A percentile compares a stretch with the other conserved stretches of the same genome.
These are phyloP conservation scores for Groenewaldozyma sp. DNA, from an alignment of 1,139 yeast species.

Conservation along the genomic window DNA sequence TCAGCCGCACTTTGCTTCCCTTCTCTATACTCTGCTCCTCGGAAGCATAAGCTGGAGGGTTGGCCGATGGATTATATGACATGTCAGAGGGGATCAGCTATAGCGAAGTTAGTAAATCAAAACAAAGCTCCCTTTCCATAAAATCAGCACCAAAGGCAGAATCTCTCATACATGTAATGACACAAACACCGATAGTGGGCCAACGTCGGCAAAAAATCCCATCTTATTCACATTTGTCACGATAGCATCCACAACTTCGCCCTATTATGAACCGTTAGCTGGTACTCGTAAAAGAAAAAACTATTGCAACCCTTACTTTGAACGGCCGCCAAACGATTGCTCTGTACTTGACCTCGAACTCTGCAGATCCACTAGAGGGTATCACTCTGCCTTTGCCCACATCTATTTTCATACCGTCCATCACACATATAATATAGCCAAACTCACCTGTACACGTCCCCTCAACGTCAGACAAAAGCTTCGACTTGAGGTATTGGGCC, in stretches of 20 bases:
- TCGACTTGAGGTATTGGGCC: conserved; percentile 86
- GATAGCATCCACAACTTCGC: conserved; percentile 95
- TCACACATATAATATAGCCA: conserved; percentile 92
- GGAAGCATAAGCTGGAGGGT: conserved; percentile 96
- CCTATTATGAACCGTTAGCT: conserved; percentile 31
- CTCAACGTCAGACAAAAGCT: conserved; percentile 88
- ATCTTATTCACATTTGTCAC: conserved; percentile 90
- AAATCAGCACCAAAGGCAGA: conserved; percentile 6
- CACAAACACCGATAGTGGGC: conserved; percentile 90
- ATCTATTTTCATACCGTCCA: conserved; percentile 90
- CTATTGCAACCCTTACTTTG: conserved; percentile 39
- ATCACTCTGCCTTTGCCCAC: conserved; percentile 91
- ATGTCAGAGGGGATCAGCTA: conserved; percentile 82
- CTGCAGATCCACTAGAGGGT: conserved; percentile 90
- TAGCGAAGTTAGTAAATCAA: background rate
- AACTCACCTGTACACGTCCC: conserved; percentile 99
- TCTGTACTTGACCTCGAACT: conserved; percentile 88
- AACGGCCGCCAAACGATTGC: conserved; percentile 99
- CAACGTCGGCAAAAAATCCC: conserved; percentile 98
- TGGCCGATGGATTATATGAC: conserved; percentile 89
- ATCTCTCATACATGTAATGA: conserved; percentile 54
- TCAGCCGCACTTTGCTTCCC: conserved; percentile 86
- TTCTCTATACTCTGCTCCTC: conserved; percentile 93
- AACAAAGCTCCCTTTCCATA: background rate
- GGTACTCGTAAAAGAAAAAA: background rate